Evolutionary conservation across 2,329 filamentous ascomycete genomes (phyloP), one percentile per base, ranked within the genome.

Genomic region (Pyrenochaeta sp.): DNA sequence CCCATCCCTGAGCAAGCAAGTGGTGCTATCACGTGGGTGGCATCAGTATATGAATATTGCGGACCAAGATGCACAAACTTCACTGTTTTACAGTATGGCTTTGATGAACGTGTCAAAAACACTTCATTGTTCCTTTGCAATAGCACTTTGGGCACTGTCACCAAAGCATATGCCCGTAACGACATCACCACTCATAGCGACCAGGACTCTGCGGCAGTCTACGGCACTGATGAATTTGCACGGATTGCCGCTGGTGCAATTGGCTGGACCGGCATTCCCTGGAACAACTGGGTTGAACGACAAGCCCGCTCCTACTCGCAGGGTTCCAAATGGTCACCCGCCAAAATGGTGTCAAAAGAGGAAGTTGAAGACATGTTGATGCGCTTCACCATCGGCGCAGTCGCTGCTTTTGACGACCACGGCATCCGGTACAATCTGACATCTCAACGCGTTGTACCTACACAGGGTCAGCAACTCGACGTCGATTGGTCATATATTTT

Each of bases 371-470:
- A 68, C 4, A n/a, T 72, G 2, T 44, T 74, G 0, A 56, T 65
- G 47, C 64, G 68, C 3, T 74, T 68, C 43, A 67, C 64, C 1
- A 69, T 73, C 36, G 66, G 69, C 9, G 64, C 71, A 0, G 60
- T 74, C 4, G 71, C 72, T 0, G 69, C 71, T 1, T 73, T 71
- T 31, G 69, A 75, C 42, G 69, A 75, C 39, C 70, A 73, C 23
- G 70, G 72, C 7, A 54, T 67, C 7, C 63, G 61, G 2, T 66
- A 67, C 49, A 61, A 58, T 7, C 35, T 72, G 7, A 40, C 17
- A 0, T 44, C 58, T 0, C 50, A 60, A 53, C 51, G 33, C 15
- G 49, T 39, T 0, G 35, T 60, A 10, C 54, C 60, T 1, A 41
- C 32, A 0, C 66, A 67, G 39, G 71, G 69, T 14, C 68, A 73